phyloP scores from a whole-genome alignment of 2,329 filamentous ascomycete genomes.

The Trichoderma gracile region DNA sequence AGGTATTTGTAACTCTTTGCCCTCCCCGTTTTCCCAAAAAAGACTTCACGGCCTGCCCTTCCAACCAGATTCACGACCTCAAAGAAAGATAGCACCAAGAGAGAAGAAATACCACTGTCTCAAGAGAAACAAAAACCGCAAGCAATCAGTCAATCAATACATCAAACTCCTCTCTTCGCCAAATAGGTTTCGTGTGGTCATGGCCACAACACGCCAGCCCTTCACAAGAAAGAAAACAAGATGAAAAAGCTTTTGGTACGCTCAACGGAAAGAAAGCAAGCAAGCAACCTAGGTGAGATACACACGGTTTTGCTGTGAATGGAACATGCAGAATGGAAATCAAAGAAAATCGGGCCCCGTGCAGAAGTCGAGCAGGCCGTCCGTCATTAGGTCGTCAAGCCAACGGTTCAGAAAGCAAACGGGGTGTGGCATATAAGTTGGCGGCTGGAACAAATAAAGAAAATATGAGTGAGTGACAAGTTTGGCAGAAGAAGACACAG shows the following conservation, averaged over 20 bases:
- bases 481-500: conserved; percentile 30
- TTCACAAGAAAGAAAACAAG: conserved; percentile 18
- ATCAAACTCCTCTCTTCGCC: conserved; percentile 24
- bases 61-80: conserved; percentile 12
- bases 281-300: conserved; percentile 22
- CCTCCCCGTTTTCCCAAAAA: conserved; percentile 11
- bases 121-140: neutral
- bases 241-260: conserved; percentile 14
- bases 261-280: conserved; percentile 7
- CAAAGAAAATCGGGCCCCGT: conserved; percentile 18
- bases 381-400: conserved; percentile 26
- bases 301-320: neutral
- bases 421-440: neutral
- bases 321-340: conserved; percentile 4
- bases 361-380: conserved; percentile 19
- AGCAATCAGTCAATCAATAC: neutral
- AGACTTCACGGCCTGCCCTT: conserved; percentile 22
- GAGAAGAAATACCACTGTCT: too few species aligned
- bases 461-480: conserved; percentile 22
- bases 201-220: conserved; percentile 13
- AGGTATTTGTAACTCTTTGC: conserved; percentile 8
- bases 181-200: conserved; percentile 17
- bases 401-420: conserved; percentile 18
- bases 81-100: neutral
- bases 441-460: conserved; percentile 2